Percentiles rank a stretch among this genome's conserved stretches.
Evolutionary conservation across 2,329 filamentous ascomycete genomes (phyloP).

Genomic region (Colletotrichum limetticola): DNA sequence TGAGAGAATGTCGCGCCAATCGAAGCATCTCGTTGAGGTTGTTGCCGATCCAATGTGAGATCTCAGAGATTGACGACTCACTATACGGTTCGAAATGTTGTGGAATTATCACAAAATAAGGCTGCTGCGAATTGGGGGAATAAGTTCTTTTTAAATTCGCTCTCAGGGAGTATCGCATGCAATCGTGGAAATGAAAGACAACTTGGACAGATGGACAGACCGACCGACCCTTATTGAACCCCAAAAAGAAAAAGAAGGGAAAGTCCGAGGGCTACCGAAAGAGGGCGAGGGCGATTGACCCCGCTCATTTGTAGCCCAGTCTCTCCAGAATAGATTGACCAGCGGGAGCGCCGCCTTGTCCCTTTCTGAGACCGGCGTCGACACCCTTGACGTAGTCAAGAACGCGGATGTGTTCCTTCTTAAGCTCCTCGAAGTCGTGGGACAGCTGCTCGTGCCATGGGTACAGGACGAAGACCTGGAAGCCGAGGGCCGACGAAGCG

Average conservation of each 20-base stretch:
- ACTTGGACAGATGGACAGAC: background rate
- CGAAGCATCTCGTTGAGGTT: background rate
- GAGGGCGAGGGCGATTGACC: background rate
- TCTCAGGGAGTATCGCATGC: slow-evolving; percentile 20
- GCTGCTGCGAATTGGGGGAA: background rate
- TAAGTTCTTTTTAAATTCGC: slow-evolving; percentile 20
- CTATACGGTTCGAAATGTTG: background rate
- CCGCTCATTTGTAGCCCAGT: slow-evolving; percentile 35
- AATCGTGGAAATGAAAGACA: slow-evolving; percentile 11
- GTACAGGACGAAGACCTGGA: slow-evolving; percentile 77
- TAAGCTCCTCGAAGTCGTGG: slow-evolving; percentile 68
- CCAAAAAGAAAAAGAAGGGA: background rate
- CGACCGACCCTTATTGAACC: background rate
- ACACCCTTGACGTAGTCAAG: slow-evolving; percentile 46
- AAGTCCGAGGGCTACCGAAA: no score
- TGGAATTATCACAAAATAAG: background rate
- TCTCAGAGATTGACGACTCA: background rate
- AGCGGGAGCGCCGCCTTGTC: slow-evolving; percentile 30
- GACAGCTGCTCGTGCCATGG: slow-evolving; percentile 77
- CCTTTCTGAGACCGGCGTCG: slow-evolving; percentile 31
- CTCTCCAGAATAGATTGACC: slow-evolving; percentile 34
- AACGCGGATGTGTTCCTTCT: slow-evolving; percentile 64
- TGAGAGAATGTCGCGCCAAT: background rate
- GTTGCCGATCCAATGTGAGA: background rate
- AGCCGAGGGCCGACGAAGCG: slow-evolving; percentile 71